These are phyloP conservation scores for Fulvia fulva DNA, from an alignment of 2,329 filamentous ascomycete genomes.

Conservation along the genomic window DNA sequence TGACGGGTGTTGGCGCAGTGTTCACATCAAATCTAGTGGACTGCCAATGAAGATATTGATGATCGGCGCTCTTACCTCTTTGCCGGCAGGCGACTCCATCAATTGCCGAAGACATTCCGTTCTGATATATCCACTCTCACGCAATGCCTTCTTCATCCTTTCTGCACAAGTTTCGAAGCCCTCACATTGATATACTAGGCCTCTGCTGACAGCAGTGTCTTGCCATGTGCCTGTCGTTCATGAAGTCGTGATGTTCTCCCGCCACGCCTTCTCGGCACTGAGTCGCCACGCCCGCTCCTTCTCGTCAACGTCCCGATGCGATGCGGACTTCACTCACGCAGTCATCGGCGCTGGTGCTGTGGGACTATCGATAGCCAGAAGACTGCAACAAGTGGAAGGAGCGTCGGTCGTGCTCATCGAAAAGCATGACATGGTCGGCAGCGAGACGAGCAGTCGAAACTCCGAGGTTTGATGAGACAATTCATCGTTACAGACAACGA, in stretches of 20 bases:
- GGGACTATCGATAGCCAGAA: constrained; percentile 73
- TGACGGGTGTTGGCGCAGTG: too few species aligned
- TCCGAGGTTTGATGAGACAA: constrained; percentile 58
- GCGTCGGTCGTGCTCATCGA: constrained; percentile 75
- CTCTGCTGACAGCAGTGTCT: background rate
- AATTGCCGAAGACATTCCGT: background rate
- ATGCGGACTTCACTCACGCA: constrained; percentile 61
- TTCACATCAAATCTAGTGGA: too few species aligned
- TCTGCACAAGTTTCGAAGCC: background rate
- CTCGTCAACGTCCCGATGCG: constrained; percentile 37
- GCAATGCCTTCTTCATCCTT: background rate
- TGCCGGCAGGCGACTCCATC: background rate
- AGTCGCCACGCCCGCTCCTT: constrained; percentile 33
- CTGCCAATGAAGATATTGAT: too few species aligned
- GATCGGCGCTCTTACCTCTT: too few species aligned
- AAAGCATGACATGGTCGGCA: constrained; percentile 69
- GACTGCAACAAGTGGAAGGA: constrained; percentile 59
- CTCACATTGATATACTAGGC: background rate
- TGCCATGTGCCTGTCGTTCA: background rate
- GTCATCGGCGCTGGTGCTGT: constrained; percentile 70
- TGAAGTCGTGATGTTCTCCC: constrained; percentile 2
- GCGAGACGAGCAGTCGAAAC: constrained; percentile 84
- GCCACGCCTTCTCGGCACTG: background rate
- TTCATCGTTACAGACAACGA: background rate
- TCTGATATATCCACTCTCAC: background rate